Evolutionary conservation across 1,284 basidiomycete species (phyloP).

Genomic region (Cystobasidium sp.): DNA sequence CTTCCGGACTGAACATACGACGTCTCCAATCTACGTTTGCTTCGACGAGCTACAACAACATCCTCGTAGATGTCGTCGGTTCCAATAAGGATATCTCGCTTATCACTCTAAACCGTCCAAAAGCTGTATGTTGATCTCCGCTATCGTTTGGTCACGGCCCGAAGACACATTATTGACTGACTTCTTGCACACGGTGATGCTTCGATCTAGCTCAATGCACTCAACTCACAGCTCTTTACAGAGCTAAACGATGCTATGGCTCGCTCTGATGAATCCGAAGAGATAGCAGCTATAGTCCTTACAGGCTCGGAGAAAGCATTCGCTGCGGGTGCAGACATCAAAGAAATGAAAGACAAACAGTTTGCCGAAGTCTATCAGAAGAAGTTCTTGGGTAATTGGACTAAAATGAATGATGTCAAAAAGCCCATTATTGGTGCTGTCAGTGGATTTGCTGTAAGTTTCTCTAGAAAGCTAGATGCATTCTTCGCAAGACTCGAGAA

Average conservation of each 20-base stretch:
- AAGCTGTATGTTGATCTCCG: conserved; percentile 73
- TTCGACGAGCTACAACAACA: conserved; percentile 65
- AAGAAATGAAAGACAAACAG: conserved; percentile 71
- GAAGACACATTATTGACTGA: neutral
- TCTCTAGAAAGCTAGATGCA: neutral
- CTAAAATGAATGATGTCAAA: conserved; percentile 71
- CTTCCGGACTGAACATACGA: neutral
- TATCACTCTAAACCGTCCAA: conserved; percentile 93
- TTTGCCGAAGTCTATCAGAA: conserved; percentile 85
- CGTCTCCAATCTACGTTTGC: conserved; percentile 31
- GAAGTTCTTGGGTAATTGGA: conserved; percentile 90
- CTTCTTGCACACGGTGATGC: neutral
- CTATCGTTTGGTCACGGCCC: neutral
- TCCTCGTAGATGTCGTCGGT: conserved; percentile 65
- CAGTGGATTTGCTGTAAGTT: conserved; percentile 85
- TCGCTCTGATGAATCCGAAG: conserved; percentile 63
- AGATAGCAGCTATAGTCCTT: conserved; percentile 81
- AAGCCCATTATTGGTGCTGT: conserved; percentile 97
- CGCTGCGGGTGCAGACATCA: conserved; percentile 69
- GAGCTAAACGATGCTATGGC: conserved; percentile 79
- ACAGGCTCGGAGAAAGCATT: conserved; percentile 94
- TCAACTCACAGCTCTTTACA: conserved; percentile 58
- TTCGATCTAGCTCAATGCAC: conserved; percentile 48
- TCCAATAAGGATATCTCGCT: conserved; percentile 75
- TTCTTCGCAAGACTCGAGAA: neutral